Conservation (phyloP, 495 filamentous ascomycete genomes). For the Cudoniella acicularis region DNA sequence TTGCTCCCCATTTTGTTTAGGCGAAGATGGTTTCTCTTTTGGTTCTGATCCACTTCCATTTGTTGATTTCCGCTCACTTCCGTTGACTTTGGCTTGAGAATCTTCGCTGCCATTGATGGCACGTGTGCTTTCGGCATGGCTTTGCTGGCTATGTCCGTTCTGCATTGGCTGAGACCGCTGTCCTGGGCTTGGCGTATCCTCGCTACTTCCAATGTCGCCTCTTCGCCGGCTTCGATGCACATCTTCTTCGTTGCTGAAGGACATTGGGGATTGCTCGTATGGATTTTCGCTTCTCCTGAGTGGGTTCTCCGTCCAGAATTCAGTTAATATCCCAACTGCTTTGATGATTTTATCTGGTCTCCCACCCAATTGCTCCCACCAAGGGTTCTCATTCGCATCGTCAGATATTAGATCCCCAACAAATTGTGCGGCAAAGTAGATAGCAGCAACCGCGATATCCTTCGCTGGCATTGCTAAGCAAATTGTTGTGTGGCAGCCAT, state of each 20-base stretch:
- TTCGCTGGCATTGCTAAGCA: slow-evolving; percentile 77
- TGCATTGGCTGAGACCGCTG: not conserved
- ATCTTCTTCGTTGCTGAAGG: slow-evolving; percentile 17
- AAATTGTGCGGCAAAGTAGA: slow-evolving; percentile 78
- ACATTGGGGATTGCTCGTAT: slow-evolving; percentile 17
- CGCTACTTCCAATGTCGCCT: not conserved
- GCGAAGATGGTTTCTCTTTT: not conserved
- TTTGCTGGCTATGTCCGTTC: not conserved
- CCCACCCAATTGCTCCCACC: slow-evolving; percentile 77
- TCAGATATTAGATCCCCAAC: slow-evolving; percentile 69
- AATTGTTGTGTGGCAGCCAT: slow-evolving; percentile 75
- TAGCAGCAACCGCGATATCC: slow-evolving; percentile 77
- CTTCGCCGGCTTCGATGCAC: slow-evolving; percentile 15
- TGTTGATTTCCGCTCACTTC: slow-evolving; percentile 24
- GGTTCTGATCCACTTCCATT: not conserved
- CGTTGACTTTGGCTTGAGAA: slow-evolving; percentile 23
- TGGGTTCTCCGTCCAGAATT: slow-evolving; percentile 70
- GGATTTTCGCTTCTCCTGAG: slow-evolving; percentile 26
- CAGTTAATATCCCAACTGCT: slow-evolving; percentile 67
- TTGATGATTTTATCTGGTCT: slow-evolving; percentile 56
- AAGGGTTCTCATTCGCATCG: slow-evolving; percentile 65
- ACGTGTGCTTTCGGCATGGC: not conserved
- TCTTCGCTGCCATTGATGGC: not conserved
- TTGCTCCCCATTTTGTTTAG: not conserved
- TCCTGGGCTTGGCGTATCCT: slow-evolving; percentile 6